These are phyloP conservation scores for Ajuga reptans DNA, from an alignment of 305 asterid genomes.

Conservation along the genomic window DNA sequence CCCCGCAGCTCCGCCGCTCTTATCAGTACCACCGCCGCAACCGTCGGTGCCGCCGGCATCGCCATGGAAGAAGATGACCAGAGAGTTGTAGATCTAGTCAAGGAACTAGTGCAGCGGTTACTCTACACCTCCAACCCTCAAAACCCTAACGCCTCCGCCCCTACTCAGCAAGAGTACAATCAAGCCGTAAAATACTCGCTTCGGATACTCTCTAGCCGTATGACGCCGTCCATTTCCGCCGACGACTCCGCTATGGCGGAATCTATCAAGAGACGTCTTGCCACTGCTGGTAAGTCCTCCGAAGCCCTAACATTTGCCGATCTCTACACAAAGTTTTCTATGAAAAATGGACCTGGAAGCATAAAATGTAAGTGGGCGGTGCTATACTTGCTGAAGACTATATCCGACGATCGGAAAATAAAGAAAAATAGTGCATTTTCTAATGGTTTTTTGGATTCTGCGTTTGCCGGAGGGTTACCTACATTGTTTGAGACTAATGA, in stretches of 20 bases:
- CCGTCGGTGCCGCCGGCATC: constrained; percentile 17
- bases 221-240: constrained; percentile 66
- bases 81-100: constrained; percentile 65
- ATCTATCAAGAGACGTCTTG: constrained; percentile 83
- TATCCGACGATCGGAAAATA: constrained; percentile 66
- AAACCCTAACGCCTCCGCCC: constrained; percentile 43
- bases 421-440: constrained; percentile 36
- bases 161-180: constrained; percentile 38
- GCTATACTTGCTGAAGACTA: constrained; percentile 74
- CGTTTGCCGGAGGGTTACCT: constrained; percentile 69
- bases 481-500: constrained; percentile 39
- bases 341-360: constrained; percentile 67
- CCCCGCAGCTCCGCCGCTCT: constrained; percentile 15
- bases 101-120: constrained; percentile 77
- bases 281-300: constrained; percentile 88
- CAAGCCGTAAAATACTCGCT: constrained; percentile 70
- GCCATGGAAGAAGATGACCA: constrained; percentile 60
- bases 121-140: constrained; percentile 32
- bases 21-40: background rate
- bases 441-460: constrained; percentile 50
- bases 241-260: constrained; percentile 85
- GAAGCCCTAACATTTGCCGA: constrained; percentile 87
- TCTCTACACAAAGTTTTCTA: constrained; percentile 58
- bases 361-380: constrained; percentile 85
- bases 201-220: constrained; percentile 85